A percentile compares a stretch with the other conserved stretches of the same genome.
These are phyloP conservation scores for Cordyceps pruinosa DNA, from an alignment of 2,329 filamentous ascomycete genomes.

Conservation along the genomic window DNA sequence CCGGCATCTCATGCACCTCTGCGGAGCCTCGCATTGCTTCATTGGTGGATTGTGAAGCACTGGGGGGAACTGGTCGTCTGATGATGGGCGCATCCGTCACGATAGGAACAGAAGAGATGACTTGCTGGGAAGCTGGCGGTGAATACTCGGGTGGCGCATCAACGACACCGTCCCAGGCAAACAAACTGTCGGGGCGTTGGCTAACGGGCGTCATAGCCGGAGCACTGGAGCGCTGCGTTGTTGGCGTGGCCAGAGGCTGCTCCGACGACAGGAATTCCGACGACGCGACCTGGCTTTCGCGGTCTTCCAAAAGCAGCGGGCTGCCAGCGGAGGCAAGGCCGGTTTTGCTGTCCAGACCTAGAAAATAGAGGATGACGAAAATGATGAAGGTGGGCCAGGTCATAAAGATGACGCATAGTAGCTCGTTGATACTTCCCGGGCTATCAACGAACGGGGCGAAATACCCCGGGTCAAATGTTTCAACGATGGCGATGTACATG, in stretches of 20 bases:
- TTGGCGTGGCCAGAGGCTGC: neutral
- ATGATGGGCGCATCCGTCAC: neutral
- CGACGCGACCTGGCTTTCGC: conserved; percentile 4
- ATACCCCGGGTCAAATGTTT: neutral
- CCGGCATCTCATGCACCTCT: neutral
- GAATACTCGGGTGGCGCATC: conserved; percentile 13
- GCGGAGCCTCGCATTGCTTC: neutral
- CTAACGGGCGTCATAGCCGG: neutral
- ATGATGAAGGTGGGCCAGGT: conserved; percentile 22
- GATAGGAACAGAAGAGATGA: neutral
- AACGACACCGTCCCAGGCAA: conserved; percentile 1
- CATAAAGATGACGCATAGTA: conserved; percentile 8
- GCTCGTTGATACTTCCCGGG: conserved; percentile 12
- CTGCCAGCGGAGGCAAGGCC: conserved; percentile 22
- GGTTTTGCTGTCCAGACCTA: conserved; percentile 20
- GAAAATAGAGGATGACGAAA: conserved; percentile 19
- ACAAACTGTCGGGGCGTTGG: neutral
- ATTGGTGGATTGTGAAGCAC: neutral
- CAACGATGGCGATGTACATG: conserved; percentile 21
- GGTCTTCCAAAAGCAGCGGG: conserved; percentile 14
- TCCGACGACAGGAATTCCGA: conserved; percentile 2
- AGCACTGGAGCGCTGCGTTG: neutral
- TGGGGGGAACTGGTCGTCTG: neutral
- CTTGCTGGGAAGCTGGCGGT: neutral
- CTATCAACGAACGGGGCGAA: neutral